These are phyloP conservation scores for Claviceps pusilla DNA, from an alignment of 2,329 filamentous ascomycete genomes.

Conservation along the genomic window DNA sequence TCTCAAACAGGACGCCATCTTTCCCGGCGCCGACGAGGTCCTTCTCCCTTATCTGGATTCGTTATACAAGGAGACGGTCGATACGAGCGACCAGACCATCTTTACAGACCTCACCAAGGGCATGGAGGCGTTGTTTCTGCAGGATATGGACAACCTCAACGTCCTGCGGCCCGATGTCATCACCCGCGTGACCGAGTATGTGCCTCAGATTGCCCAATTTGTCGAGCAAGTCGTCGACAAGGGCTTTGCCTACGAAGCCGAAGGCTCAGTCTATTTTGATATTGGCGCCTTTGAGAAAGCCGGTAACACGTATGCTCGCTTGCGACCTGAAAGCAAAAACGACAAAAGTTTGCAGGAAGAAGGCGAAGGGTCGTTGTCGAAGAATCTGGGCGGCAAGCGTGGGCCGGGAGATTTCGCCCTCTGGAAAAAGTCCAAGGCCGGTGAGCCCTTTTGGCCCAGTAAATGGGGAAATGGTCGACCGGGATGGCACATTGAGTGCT, in stretches of 20 bases:
- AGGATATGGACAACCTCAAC: conserved; percentile 77
- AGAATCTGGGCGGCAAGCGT: conserved; percentile 50
- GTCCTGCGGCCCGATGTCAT: conserved; percentile 68
- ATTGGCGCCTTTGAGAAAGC: conserved; percentile 71
- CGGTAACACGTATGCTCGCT: conserved; percentile 70
- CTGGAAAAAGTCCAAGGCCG: conserved; percentile 85
- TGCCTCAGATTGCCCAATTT: conserved; percentile 72
- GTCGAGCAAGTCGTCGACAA: conserved; percentile 72
- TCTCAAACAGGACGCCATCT: conserved; percentile 33
- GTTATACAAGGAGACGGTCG: conserved; percentile 45
- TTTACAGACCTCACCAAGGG: conserved; percentile 76
- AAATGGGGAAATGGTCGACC: conserved; percentile 79
- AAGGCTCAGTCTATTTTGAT: conserved; percentile 90
- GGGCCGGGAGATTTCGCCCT: conserved; percentile 74
- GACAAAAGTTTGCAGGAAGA: conserved; percentile 75
- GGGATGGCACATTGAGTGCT: conserved; percentile 96
- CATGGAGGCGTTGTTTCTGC: conserved; percentile 76
- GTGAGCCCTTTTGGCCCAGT: conserved; percentile 80
- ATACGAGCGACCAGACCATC: conserved; percentile 51
- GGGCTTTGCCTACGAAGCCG: conserved; percentile 66
- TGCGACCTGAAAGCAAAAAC: conserved; percentile 73
- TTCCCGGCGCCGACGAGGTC: conserved; percentile 47
- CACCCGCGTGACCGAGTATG: conserved; percentile 85
- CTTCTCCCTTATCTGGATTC: conserved; percentile 72
- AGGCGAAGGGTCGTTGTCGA: conserved; percentile 69